A percentile compares a stretch with the other conserved stretches of the same genome.
Conservation (phyloP, 148 eudicot genomes). For the Oxyria digyna region DNA sequence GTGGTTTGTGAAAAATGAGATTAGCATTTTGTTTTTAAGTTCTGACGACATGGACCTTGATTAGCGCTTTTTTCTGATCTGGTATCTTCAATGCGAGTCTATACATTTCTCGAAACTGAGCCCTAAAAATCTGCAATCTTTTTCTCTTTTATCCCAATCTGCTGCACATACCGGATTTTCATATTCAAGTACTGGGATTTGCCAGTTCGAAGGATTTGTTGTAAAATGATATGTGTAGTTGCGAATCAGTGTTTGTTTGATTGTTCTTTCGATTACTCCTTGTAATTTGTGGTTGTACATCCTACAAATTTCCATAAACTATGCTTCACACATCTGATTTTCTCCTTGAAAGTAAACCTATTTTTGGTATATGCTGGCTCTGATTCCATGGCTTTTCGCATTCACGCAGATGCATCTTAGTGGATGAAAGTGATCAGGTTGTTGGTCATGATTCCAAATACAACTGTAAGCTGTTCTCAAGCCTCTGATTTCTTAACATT, state of each 20-base stretch:
- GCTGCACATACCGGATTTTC: neutral
- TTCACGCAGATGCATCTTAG: conserved; percentile 73
- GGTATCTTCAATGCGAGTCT: neutral
- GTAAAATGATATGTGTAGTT: neutral
- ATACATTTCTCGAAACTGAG: too few species aligned
- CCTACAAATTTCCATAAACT: neutral
- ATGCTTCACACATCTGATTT: neutral
- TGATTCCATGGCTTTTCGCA: neutral
- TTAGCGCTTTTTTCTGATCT: neutral
- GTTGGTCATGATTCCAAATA: conserved; percentile 90
- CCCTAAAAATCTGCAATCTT: neutral
- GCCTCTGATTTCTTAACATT: neutral
- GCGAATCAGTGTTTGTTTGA: neutral
- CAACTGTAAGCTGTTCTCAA: conserved; percentile 52
- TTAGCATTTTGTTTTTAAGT: neutral
- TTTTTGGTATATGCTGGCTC: neutral
- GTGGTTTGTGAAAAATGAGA: neutral
- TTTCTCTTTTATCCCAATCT: neutral
- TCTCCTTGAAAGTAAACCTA: too few species aligned
- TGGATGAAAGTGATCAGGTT: conserved; percentile 73
- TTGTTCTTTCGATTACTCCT: neutral
- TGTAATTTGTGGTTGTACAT: neutral
- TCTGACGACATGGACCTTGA: neutral
- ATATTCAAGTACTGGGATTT: neutral
- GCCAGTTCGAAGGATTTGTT: neutral